These are phyloP conservation scores for Aspergillus sclerotialis DNA, from an alignment of 2,329 filamentous ascomycete genomes.

Conservation along the genomic window DNA sequence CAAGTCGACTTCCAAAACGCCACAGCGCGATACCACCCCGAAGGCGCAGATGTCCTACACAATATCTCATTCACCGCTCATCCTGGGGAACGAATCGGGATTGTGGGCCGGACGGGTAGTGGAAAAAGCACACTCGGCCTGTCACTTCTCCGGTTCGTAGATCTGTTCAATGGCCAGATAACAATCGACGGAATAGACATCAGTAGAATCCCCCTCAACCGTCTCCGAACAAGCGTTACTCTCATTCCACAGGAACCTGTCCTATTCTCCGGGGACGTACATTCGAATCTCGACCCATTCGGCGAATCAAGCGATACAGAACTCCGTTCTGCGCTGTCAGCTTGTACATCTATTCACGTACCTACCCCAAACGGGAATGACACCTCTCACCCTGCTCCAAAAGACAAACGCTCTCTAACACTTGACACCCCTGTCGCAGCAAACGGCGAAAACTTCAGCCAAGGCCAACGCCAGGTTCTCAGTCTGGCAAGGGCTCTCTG, in stretches of 20 bases:
- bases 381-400: constrained; percentile 6
- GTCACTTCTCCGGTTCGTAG: constrained; percentile 49
- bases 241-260: constrained; percentile 56
- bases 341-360: constrained; percentile 28
- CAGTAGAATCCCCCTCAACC: constrained; percentile 43
- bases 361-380: constrained; percentile 15
- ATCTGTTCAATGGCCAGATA: constrained; percentile 45
- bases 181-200: constrained; percentile 53
- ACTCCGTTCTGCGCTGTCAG: constrained; percentile 14
- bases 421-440: constrained; percentile 50
- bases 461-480: constrained; percentile 57
- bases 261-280: constrained; percentile 52
- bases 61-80: constrained; percentile 15
- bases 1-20: constrained; percentile 18
- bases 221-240: constrained; percentile 49
- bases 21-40: constrained; percentile 14
- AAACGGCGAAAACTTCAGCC: constrained; percentile 40
- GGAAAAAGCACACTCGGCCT: constrained; percentile 39
- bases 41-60: constrained; percentile 17
- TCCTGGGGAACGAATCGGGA: constrained; percentile 20
- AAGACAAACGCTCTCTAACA: constrained; percentile 20
- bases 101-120: constrained; percentile 28
- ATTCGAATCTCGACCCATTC: constrained; percentile 54
- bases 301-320: constrained; percentile 47
- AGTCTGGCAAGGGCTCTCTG: constrained; percentile 55